Conservation (phyloP, 306 rosid species). For the Dalbergia cochinchinensis region DNA sequence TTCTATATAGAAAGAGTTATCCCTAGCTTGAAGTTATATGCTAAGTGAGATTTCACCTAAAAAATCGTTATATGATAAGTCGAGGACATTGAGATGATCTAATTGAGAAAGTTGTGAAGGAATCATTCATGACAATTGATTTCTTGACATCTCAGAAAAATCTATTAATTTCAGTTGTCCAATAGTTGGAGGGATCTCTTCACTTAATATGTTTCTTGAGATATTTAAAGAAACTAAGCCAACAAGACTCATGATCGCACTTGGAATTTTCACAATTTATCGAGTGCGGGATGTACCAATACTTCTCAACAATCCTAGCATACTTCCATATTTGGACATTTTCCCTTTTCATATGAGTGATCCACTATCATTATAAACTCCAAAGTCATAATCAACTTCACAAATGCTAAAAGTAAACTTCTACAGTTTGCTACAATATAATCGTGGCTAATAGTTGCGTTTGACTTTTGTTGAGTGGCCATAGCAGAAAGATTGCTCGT, state of each 20-base stretch:
- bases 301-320: neutral
- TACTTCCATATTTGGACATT: neutral
- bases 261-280: neutral
- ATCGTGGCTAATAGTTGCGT: neutral
- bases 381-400: neutral
- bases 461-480: neutral
- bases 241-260: neutral
- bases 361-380: neutral
- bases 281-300: slow-evolving; percentile 21
- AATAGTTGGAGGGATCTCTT: neutral
- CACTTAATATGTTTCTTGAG: neutral
- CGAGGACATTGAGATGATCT: neutral
- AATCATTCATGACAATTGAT: neutral
- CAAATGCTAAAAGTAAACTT: neutral
- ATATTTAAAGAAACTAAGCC: slow-evolving; percentile 39
- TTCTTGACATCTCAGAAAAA: slow-evolving; percentile 32
- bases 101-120: slow-evolving; percentile 2
- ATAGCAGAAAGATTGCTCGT: neutral
- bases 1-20: neutral
- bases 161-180: slow-evolving; percentile 5
- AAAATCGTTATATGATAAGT: slow-evolving; percentile 33
- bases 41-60: neutral
- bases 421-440: too few species aligned
- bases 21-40: neutral
- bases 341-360: neutral